Conservation (phyloP, 2,329 filamentous ascomycete species). For the Cercospora sojina region DNA sequence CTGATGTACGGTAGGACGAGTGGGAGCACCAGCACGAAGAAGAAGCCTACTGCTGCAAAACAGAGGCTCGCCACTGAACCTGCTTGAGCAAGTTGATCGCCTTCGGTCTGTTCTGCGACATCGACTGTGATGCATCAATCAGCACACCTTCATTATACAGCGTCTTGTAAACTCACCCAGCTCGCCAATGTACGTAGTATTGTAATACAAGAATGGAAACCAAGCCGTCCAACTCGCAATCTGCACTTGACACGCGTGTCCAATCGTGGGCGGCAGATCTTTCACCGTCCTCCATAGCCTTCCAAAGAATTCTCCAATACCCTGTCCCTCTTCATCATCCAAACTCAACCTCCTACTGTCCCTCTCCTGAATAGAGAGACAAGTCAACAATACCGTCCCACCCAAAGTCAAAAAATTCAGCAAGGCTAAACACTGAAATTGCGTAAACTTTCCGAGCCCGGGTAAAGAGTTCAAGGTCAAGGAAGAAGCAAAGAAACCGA, state of each 20-base stretch:
- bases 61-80: constrained; percentile 22
- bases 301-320: constrained; percentile 14
- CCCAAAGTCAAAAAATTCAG: constrained; percentile 25
- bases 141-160: neutral
- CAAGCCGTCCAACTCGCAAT: constrained; percentile 24
- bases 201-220: constrained; percentile 29
- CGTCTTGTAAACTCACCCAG: constrained; percentile 18
- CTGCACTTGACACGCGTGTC: constrained; percentile 21
- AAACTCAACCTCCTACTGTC: constrained; percentile 14
- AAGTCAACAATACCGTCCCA: constrained; percentile 21
- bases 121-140: constrained; percentile 5
- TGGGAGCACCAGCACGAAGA: constrained; percentile 21
- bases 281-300: constrained; percentile 18
- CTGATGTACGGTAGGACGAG: constrained; percentile 12
- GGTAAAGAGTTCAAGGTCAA: constrained; percentile 18
- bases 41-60: constrained; percentile 27
- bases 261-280: constrained; percentile 17
- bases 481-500: constrained; percentile 24
- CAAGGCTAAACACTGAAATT: constrained; percentile 22
- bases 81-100: constrained; percentile 24
- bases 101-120: constrained; percentile 2
- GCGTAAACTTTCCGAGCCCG: constrained; percentile 18
- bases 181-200: constrained; percentile 28
- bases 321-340: neutral
- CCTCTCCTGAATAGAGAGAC: constrained; percentile 20